Evolutionary conservation across 148 eudicot species (phyloP).

Genomic region (Chenopodium album): DNA sequence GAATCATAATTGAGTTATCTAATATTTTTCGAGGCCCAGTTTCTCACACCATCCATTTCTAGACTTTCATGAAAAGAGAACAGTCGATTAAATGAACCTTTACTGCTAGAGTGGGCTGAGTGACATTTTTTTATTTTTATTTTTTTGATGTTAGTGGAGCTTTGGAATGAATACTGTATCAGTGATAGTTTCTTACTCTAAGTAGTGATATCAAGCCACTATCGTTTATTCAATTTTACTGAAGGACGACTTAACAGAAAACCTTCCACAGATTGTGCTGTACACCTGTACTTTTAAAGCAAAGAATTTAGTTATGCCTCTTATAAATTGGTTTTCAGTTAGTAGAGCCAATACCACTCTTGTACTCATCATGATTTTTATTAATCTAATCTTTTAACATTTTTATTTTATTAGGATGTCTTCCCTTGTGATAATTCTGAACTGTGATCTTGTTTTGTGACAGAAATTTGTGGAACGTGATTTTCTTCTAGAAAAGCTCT

Average conservation of each 20-base stretch:
- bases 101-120: background rate
- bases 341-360: background rate
- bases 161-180: background rate
- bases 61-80: background rate
- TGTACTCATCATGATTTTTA: background rate
- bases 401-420: background rate
- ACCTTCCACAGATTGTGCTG: background rate
- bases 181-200: background rate
- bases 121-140: background rate
- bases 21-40: too few species aligned
- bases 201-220: background rate
- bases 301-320: background rate
- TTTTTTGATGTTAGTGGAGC: background rate
- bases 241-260: background rate
- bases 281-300: background rate
- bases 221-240: background rate
- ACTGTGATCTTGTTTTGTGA: conserved; percentile 20
- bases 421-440: conserved; percentile 4
- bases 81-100: background rate
- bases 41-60: background rate
- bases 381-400: background rate
- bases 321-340: background rate
- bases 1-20: too few species aligned
- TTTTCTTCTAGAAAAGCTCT: conserved; percentile 71
- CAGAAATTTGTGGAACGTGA: conserved; percentile 94